Percentiles rank a stretch among this genome's conserved stretches.
phyloP scores from a whole-genome alignment of 2,329 filamentous ascomycete species.

The Polytolypa hystricis region DNA sequence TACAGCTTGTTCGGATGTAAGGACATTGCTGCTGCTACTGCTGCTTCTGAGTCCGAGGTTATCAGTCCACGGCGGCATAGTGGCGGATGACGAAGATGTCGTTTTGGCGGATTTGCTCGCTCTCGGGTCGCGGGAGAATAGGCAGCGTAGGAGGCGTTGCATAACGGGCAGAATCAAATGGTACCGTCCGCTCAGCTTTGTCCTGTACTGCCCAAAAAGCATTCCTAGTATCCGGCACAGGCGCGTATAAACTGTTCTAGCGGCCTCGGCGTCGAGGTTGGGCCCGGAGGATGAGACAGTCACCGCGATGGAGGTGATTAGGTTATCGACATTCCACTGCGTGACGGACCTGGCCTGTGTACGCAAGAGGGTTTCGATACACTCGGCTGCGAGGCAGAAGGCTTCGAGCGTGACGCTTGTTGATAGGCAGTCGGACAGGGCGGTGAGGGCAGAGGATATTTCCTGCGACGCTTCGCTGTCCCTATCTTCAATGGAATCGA shows the following conservation, averaged over 20 bases:
- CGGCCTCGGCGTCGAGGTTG: constrained; percentile 20
- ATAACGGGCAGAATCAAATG: constrained; percentile 48
- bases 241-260: constrained; percentile 39
- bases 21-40: constrained; percentile 11
- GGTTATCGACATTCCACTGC: constrained; percentile 36
- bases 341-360: constrained; percentile 30
- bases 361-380: constrained; percentile 29
- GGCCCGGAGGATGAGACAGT: constrained; percentile 26
- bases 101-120: constrained; percentile 7
- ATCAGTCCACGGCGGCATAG: constrained; percentile 15
- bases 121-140: constrained; percentile 41
- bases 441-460: constrained; percentile 27
- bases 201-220: constrained; percentile 46
- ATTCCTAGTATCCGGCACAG: constrained; percentile 43
- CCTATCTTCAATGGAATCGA: constrained; percentile 27
- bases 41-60: too few relatives aligned
- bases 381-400: constrained; percentile 31
- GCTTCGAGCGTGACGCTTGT: constrained; percentile 25
- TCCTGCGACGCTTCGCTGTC: constrained; percentile 25
- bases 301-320: constrained; percentile 28
- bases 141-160: constrained; percentile 43
- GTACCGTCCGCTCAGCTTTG: constrained; percentile 48
- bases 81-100: constrained; percentile 5
- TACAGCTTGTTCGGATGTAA: constrained; percentile 35
- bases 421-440: constrained; percentile 21